A percentile compares a stretch with the other conserved stretches of the same genome.
These are phyloP conservation scores for Candida corydali DNA, from an alignment of 805 yeast species.

Conservation along the genomic window DNA sequence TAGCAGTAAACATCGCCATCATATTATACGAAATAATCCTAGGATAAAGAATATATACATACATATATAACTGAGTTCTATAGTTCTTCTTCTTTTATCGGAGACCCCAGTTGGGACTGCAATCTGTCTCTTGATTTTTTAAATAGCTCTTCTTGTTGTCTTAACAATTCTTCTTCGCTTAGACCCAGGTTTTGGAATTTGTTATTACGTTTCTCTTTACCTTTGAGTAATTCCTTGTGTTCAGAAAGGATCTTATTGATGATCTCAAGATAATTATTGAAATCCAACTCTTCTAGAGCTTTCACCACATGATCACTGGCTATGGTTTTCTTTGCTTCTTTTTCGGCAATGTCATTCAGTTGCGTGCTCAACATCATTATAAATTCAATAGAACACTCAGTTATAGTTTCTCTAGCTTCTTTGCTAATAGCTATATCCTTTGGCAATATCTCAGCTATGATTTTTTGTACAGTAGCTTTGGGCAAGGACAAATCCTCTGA, in stretches of 20 bases:
- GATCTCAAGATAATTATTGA: constrained; percentile 76
- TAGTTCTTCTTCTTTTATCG: constrained; percentile 3
- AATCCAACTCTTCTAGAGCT: constrained; percentile 85
- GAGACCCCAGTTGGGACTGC: constrained; percentile 27
- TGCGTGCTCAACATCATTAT: constrained; percentile 92
- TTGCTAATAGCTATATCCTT: constrained; percentile 83
- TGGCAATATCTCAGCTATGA: constrained; percentile 85
- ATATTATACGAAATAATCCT: constrained; percentile 66
- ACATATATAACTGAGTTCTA: background rate
- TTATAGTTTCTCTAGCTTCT: constrained; percentile 91
- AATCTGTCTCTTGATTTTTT: constrained; percentile 68
- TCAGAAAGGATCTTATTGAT: constrained; percentile 76
- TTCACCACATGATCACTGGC: constrained; percentile 94
- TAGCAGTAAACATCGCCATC: constrained; percentile 60
- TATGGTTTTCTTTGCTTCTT: constrained; percentile 92
- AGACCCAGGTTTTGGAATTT: constrained; percentile 91
- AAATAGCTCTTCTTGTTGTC: constrained; percentile 90
- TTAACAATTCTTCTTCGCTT: constrained; percentile 85
- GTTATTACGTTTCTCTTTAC: constrained; percentile 85
- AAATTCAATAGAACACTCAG: constrained; percentile 94
- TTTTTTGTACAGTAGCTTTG: constrained; percentile 92
- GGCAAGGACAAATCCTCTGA: constrained; percentile 42
- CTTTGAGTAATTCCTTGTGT: constrained; percentile 83
- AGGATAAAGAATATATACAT: constrained; percentile 39
- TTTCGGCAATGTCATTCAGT: constrained; percentile 93